Evolutionary conservation across 768 basidiomycete genomes (phyloP).

Genomic region (Panaeolus papilionaceus): DNA sequence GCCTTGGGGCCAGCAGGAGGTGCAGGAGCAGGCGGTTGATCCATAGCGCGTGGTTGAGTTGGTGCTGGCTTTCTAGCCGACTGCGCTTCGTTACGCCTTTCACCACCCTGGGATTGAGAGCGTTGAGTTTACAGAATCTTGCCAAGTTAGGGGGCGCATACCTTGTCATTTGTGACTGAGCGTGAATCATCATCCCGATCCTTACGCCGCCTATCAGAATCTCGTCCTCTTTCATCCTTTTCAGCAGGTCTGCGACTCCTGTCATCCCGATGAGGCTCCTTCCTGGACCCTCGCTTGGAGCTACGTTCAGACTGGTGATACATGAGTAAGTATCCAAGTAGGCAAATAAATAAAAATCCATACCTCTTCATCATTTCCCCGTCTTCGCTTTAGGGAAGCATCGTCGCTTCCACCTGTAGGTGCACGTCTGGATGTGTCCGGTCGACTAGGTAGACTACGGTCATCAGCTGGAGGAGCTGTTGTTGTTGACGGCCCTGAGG

Average conservation of each 20-base stretch:
- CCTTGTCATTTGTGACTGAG: slow-evolving; percentile 55
- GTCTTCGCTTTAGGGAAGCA: slow-evolving; percentile 72
- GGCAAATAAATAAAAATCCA: slow-evolving; percentile 32
- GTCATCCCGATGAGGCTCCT: slow-evolving; percentile 80
- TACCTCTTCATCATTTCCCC: slow-evolving; percentile 78
- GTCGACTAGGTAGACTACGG: slow-evolving; percentile 60
- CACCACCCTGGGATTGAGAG: slow-evolving; percentile 13
- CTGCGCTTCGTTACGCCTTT: slow-evolving; percentile 7
- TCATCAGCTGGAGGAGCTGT: slow-evolving; percentile 51
- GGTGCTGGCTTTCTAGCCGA: slow-evolving; percentile 2
- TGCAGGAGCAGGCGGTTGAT: neutral
- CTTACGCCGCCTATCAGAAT: slow-evolving; percentile 70
- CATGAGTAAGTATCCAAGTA: slow-evolving; percentile 22
- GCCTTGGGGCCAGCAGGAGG: slow-evolving; percentile 65
- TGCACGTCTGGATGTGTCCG: slow-evolving; percentile 61
- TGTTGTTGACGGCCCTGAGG: slow-evolving; percentile 42
- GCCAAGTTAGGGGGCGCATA: slow-evolving; percentile 28
- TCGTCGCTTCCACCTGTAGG: slow-evolving; percentile 55
- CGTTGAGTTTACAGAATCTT: neutral
- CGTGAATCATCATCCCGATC: slow-evolving; percentile 53
- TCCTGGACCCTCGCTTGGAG: slow-evolving; percentile 83
- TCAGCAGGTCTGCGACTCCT: slow-evolving; percentile 68
- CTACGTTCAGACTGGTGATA: slow-evolving; percentile 66
- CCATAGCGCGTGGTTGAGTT: slow-evolving; percentile 8
- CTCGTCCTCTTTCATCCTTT: slow-evolving; percentile 75